Evolutionary conservation across 352 stramenopile genomes (phyloP).

Genomic region (Pilasporangium apinafurcum): DNA sequence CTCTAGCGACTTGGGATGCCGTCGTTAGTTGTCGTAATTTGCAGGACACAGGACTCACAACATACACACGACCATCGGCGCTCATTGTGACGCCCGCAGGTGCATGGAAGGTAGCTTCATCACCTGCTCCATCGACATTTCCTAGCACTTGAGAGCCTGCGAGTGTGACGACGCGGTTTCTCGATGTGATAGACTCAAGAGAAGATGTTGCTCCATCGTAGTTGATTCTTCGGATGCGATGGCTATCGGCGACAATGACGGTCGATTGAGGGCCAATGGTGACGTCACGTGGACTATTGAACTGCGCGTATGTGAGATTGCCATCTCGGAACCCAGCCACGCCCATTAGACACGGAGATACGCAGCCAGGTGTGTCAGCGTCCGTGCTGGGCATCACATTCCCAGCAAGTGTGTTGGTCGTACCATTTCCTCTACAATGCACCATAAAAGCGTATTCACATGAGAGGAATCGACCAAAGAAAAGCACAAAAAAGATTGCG

Average conservation of each 20-base stretch:
- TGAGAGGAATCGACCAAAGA: neutral
- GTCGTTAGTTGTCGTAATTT: slow-evolving; percentile 82
- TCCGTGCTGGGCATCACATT: slow-evolving; percentile 46
- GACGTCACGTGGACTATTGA: slow-evolving; percentile 92
- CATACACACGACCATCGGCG: slow-evolving; percentile 82
- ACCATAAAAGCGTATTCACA: slow-evolving; percentile 2
- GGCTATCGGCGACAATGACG: slow-evolving; percentile 86
- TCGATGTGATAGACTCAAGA: slow-evolving; percentile 61
- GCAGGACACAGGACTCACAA: slow-evolving; percentile 89
- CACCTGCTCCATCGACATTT: slow-evolving; percentile 79
- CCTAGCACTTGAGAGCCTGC: slow-evolving; percentile 70
- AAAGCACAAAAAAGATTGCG: neutral
- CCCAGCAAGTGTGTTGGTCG: slow-evolving; percentile 59
- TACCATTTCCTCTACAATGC: slow-evolving; percentile 26
- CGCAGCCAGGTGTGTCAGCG: slow-evolving; percentile 76
- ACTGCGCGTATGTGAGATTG: slow-evolving; percentile 79
- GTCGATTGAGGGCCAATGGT: slow-evolving; percentile 72
- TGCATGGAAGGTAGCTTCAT: slow-evolving; percentile 88
- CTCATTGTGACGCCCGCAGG: slow-evolving; percentile 84
- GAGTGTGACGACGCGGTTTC: slow-evolving; percentile 86
- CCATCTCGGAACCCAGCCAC: slow-evolving; percentile 86
- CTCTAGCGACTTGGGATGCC: slow-evolving; percentile 53
- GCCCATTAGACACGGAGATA: slow-evolving; percentile 86
- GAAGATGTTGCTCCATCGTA: slow-evolving; percentile 48
- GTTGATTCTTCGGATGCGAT: slow-evolving; percentile 84